These are phyloP conservation scores for Sugiyamaella castrensis DNA, from an alignment of 1,139 yeast species.

Conservation along the genomic window DNA sequence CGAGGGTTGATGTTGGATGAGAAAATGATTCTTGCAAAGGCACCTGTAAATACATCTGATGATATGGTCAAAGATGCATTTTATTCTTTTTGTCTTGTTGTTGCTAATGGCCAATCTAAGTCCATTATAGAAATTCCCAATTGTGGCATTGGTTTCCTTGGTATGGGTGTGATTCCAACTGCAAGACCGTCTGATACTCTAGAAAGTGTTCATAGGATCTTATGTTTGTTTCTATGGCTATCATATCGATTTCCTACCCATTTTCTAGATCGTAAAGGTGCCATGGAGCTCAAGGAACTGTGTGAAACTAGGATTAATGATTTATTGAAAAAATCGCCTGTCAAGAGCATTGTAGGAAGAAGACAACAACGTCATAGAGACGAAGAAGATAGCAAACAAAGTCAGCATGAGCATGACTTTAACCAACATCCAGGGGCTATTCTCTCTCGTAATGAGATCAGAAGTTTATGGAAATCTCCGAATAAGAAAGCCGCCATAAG, in stretches of 20 bases:
- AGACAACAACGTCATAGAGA: not conserved
- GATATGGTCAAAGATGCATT: conserved; percentile 28
- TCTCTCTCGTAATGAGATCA: too few relatives aligned
- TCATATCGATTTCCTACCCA: conserved; percentile 80
- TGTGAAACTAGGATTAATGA: conserved; percentile 34
- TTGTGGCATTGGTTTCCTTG: conserved; percentile 23
- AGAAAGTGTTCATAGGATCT: conserved; percentile 49
- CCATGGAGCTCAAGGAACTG: conserved; percentile 54
- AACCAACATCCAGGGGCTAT: too few relatives aligned
- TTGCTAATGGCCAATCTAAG: conserved; percentile 32
- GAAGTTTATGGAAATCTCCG: too few relatives aligned
- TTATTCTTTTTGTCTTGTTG: conserved; percentile 30
- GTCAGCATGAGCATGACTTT: too few relatives aligned
- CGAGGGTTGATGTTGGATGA: conserved; percentile 35
- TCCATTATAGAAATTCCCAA: conserved; percentile 33
- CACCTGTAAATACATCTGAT: conserved; percentile 34
- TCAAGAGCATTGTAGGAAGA: conserved; percentile 3
- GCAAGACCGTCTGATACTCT: conserved; percentile 34
- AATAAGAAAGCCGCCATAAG: too few relatives aligned
- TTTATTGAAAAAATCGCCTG: conserved; percentile 19
- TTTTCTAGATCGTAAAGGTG: conserved; percentile 74
- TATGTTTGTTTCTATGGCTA: conserved; percentile 78
- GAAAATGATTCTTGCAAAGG: conserved; percentile 32
- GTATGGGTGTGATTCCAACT: conserved; percentile 13
- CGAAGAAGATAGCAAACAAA: too few relatives aligned